Evolutionary conservation across 352 stramenopile genomes (phyloP).

Genomic region (Blastocystis hominis): DNA sequence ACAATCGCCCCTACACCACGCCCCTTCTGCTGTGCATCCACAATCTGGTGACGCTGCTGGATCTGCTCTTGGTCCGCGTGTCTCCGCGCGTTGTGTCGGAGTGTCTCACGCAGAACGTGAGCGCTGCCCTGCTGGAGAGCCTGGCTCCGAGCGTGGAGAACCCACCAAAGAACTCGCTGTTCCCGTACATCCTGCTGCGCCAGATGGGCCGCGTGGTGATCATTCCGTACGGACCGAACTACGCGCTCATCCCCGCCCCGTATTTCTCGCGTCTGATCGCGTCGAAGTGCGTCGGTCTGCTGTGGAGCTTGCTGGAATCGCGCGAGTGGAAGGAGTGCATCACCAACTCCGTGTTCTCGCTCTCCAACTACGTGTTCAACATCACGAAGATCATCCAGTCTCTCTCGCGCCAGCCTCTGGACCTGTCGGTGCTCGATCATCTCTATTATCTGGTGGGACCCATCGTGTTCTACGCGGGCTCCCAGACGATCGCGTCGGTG

Average conservation of each 20-base stretch:
- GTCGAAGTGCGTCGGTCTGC: not conserved
- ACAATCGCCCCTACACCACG: not conserved
- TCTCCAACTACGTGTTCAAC: not conserved
- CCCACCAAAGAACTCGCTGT: not conserved
- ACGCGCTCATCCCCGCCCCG: slow-evolving; percentile 34
- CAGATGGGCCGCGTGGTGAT: slow-evolving; percentile 19
- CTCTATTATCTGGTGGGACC: slow-evolving; percentile 9
- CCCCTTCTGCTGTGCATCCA: slow-evolving; percentile 10
- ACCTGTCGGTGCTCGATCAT: not conserved
- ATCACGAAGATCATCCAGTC: not conserved
- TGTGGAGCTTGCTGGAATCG: slow-evolving; percentile 19
- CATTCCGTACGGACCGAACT: slow-evolving; percentile 4
- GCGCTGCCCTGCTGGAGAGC: not conserved
- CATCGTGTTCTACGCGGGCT: slow-evolving; percentile 13
- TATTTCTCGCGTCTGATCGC: slow-evolving; percentile 29
- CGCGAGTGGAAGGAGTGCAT: not conserved
- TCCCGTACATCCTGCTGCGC: slow-evolving; percentile 1
- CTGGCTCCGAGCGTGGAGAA: not conserved
- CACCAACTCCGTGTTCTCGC: not conserved
- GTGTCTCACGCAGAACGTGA: not conserved
- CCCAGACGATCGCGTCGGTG: not conserved
- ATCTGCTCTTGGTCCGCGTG: not conserved
- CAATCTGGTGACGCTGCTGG: not conserved
- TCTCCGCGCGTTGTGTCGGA: not conserved
- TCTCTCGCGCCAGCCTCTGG: not conserved